Evolutionary conservation across 179 eudicot species (phyloP).

Genomic region (Vitellaria paradoxa): DNA sequence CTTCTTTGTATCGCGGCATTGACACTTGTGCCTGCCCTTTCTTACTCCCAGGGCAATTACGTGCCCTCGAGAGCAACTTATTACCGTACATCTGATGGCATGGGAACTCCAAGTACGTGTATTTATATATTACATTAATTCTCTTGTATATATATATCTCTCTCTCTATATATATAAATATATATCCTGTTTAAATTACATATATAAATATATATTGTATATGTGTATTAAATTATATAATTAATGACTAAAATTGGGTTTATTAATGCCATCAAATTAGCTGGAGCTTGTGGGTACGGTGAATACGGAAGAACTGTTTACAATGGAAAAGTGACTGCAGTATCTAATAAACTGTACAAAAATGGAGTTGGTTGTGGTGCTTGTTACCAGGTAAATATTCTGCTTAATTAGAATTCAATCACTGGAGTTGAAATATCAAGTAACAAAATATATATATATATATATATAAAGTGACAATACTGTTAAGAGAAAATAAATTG

Average conservation of each 20-base stretch:
- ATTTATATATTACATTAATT: too few relatives aligned
- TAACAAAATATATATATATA: too few relatives aligned
- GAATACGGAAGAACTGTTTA: constrained; percentile 50
- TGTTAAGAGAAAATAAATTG: too few relatives aligned
- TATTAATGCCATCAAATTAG: constrained; percentile 15
- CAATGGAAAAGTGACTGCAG: constrained; percentile 57
- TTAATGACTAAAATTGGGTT: neutral
- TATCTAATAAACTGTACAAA: constrained; percentile 39
- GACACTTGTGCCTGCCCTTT: constrained; percentile 16
- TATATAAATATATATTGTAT: neutral
- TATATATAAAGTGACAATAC: too few relatives aligned
- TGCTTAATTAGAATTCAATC: too few relatives aligned
- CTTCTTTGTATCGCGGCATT: constrained; percentile 20
- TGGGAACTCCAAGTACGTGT: constrained; percentile 64
- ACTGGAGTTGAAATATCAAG: too few relatives aligned
- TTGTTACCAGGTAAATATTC: constrained; percentile 53
- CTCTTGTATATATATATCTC: too few relatives aligned
- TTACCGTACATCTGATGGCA: constrained; percentile 61
- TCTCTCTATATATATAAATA: neutral
- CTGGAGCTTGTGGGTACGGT: constrained; percentile 71
- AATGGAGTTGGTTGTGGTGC: constrained; percentile 71
- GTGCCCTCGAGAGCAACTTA: constrained; percentile 61
- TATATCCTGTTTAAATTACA: neutral
- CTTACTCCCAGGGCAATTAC: constrained; percentile 29
- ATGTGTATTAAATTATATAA: neutral